Base-by-base conservation (phyloP, 441 rosid genomes). In the Viola pubescens region DNA sequence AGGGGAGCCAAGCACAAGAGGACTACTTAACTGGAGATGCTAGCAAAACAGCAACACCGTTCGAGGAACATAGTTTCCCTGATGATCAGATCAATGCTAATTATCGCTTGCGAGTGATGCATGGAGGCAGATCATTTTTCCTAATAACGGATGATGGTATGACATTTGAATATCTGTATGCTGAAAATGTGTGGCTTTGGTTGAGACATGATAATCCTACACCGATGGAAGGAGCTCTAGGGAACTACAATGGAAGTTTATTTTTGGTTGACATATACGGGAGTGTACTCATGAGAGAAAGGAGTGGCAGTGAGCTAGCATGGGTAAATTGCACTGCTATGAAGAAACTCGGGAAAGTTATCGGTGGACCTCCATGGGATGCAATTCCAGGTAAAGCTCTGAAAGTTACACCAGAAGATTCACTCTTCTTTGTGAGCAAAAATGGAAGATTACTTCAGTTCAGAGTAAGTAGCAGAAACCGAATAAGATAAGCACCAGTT, bases 261-360 rank as follows among this genome's bases (percentile, higher is more conserved):
- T 82, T 75, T 69, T 63, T 82, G 52, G 94, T 80, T 37, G 87
- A 82, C 60, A 19, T 19, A 5, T 66, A 78, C 59, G 86, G 87
- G 34, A 80, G 68, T 60, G 46, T 86, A 69, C 68, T 86, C 52
- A 74, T 81, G 11, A 82, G 89, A 68, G 89, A 82, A 66, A 80
- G 89, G 63, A 79, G 52, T 61, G 63, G 56, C 46, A 51, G 61
- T 49, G 88, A 72, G 55, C 74, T 86, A 1, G 66, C 59, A 7
- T 84, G 94, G 89, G 65, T 80, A 55, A 86, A 86, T 58, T 84
- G 89, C 68, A 80, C 88, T 6, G 80, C 88, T 14, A 75, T 77
- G 83, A 83, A 72, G 70, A 82, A 73, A 66, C 84, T 79, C 16
- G 66, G 63, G 61, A 84, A 70, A 46, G 77, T 84, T n/a, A 66